Base-by-base conservation (phyloP, 1,139 yeast species). In the Suhomyces yuchorum region DNA sequence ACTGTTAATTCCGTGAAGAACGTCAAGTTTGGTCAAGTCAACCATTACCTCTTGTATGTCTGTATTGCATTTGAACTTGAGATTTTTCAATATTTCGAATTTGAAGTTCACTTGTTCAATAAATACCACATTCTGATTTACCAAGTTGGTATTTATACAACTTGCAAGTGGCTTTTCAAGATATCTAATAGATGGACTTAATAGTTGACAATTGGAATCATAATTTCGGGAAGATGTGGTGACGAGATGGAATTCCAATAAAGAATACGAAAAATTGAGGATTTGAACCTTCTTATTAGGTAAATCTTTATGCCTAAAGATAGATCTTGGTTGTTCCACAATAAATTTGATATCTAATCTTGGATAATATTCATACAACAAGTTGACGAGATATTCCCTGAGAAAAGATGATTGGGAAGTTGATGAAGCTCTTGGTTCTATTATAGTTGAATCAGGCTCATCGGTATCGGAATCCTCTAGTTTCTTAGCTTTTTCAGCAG, bases 291-390 rank as follows among this genome's bases (percentile, higher is more conserved):
- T 56, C 4, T 65, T 55, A 2, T 54, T 54, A 15, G 42, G 42
- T 11, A 49, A 50, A 17, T 63, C 62, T 15, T 60, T 57, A 43
- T 68, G 68, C 24, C 78, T 57, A 1, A 77, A 54, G 8, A 78
- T 65, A 3, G 68, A 46, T 24, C 78, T 59, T 8, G 82, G 81
- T 52, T 75, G 80, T 49, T 72, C 78, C 41, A 75, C 63, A 4
- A 75, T 71, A 32, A 72, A 56, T 49, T 73, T 73, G 24, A 75
- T 57, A 51, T 73, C 77, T 11, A 75, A 56, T 9, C 61, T 59
- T 1, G 82, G 82, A 48, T 77, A 78, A 49, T 65, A 67, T 30
- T 77, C 79, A 47, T 75, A 68, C 4, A 79, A 59, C 17, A 71
- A 45, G n/a, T 42, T 40, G 14, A 40, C 38, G 8, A 49, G 18